Evolutionary conservation across 192 early-diverging fungal species (phyloP).

Genomic region (Backusella tuberculispora): DNA sequence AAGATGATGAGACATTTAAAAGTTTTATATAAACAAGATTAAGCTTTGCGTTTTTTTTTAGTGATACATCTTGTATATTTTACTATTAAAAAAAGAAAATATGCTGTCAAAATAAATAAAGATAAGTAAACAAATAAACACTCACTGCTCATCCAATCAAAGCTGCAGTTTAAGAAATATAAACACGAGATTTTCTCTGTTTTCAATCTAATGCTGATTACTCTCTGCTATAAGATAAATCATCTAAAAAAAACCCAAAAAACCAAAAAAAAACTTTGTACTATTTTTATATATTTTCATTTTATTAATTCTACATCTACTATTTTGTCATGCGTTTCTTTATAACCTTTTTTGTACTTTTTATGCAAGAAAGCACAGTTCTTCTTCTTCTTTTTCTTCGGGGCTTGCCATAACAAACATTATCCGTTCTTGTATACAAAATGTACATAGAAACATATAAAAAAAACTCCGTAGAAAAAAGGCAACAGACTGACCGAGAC

Average conservation of each 20-base stretch:
- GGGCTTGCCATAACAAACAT: background rate
- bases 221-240: background rate
- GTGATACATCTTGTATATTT: background rate
- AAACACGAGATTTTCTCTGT: background rate
- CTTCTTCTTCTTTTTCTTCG: background rate
- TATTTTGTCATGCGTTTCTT: background rate
- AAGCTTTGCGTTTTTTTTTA: too few species aligned
- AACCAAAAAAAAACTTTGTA: background rate
- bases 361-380: background rate
- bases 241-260: too few species aligned
- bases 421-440: background rate
- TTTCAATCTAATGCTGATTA: constrained; percentile 8
- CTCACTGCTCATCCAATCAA: background rate
- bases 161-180: background rate
- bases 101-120: background rate
- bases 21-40: too few species aligned
- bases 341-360: background rate
- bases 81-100: background rate
- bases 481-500: background rate
- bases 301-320: background rate
- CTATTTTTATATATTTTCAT: background rate
- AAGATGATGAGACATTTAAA: too few species aligned
- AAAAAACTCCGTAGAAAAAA: constrained; percentile 5
- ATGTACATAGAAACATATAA: constrained; percentile 6
- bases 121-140: background rate